phyloP scores from a whole-genome alignment of 441 rosid genomes.

The Croton setiger region DNA sequence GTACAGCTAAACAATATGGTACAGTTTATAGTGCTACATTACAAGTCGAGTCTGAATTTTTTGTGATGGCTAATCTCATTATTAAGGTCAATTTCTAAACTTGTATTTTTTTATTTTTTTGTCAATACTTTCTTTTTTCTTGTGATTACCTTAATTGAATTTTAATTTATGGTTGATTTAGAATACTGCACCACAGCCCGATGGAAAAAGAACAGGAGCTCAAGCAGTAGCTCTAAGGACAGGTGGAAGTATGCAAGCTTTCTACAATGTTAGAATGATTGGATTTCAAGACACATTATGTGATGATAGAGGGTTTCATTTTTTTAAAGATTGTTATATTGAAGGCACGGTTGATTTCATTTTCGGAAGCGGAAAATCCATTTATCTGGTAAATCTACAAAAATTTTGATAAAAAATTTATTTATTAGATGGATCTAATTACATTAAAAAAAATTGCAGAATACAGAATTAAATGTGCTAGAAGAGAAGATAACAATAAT shows the following conservation, averaged over 20 bases:
- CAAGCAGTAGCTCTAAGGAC: slow-evolving; percentile 59
- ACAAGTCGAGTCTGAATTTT: slow-evolving; percentile 45
- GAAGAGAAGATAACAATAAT: slow-evolving; percentile 32
- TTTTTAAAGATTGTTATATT: slow-evolving; percentile 60
- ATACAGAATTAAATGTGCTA: slow-evolving; percentile 32
- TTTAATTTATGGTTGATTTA: slow-evolving; percentile 16
- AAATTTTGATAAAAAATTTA: not conserved
- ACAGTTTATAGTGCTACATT: slow-evolving; percentile 69
- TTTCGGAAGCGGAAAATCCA: slow-evolving; percentile 63
- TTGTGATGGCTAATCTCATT: slow-evolving; percentile 43
- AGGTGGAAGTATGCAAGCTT: slow-evolving; percentile 50
- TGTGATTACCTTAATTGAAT: not conserved
- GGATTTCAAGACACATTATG: slow-evolving; percentile 74
- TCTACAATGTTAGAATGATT: slow-evolving; percentile 46
- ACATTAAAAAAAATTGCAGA: slow-evolving; percentile 22
- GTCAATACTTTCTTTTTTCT: too few relatives aligned
- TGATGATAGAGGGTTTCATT: slow-evolving; percentile 63
- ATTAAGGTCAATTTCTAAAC: slow-evolving; percentile 30
- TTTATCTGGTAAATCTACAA: slow-evolving; percentile 42
- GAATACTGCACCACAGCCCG: slow-evolving; percentile 63
- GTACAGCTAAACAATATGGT: slow-evolving; percentile 48
- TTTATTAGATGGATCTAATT: too few relatives aligned
- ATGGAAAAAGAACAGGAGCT: slow-evolving; percentile 37
- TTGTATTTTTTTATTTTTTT: not conserved
- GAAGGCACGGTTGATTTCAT: slow-evolving; percentile 79